Evolutionary conservation across 2,329 filamentous ascomycete genomes (phyloP).

Genomic region (Sarocladium oryzae): DNA sequence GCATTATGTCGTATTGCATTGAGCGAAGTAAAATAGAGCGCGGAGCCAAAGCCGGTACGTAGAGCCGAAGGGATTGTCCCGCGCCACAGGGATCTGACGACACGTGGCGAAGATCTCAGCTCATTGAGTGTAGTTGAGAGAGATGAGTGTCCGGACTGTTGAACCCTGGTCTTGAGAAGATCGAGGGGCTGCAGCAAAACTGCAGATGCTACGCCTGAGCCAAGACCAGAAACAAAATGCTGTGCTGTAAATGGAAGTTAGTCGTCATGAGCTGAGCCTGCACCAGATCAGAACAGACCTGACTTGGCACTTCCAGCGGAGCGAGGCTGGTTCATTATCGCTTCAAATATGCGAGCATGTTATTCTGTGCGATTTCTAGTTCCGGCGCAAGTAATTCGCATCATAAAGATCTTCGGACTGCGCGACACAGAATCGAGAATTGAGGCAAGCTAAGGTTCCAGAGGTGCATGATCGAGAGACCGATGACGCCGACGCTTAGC

Average conservation of each 20-base stretch:
- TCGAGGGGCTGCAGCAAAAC: constrained; percentile 91
- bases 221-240: constrained; percentile 84
- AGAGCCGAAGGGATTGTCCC: constrained; percentile 90
- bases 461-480: not conserved
- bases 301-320: constrained; percentile 11
- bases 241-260: constrained; percentile 47
- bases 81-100: constrained; percentile 74
- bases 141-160: constrained; percentile 71
- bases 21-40: constrained; percentile 87
- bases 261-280: not conserved
- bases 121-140: constrained; percentile 37
- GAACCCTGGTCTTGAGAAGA: constrained; percentile 91
- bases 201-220: constrained; percentile 80
- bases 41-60: constrained; percentile 85
- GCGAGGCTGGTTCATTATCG: constrained; percentile 1
- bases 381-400: too few species aligned
- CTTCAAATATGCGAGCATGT: not conserved
- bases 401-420: not conserved
- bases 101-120: constrained; percentile 50
- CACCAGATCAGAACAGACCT: constrained; percentile 7
- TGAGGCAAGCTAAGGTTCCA: not conserved
- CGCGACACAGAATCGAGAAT: not conserved
- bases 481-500: not conserved
- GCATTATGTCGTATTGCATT: constrained; percentile 72
- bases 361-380: not conserved